A percentile compares a stretch with the other conserved stretches of the same genome.
Evolutionary conservation across 1,284 basidiomycete genomes (phyloP).

Genomic region (Cutaneotrichosporon cavernicola): DNA sequence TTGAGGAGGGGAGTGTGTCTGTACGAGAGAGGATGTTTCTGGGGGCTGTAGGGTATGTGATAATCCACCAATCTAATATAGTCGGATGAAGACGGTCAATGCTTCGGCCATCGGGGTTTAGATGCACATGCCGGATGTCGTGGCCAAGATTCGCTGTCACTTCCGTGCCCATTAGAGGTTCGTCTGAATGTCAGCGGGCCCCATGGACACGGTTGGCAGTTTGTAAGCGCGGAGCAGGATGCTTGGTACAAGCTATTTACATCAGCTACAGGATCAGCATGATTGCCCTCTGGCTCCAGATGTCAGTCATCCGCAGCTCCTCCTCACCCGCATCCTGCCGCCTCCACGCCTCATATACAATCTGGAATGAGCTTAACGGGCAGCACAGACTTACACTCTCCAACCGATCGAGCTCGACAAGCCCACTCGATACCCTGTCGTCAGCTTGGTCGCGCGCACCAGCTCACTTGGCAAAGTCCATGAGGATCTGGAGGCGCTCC

Average conservation of each 20-base stretch:
- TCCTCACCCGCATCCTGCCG: slow-evolving; percentile 13
- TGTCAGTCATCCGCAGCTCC: slow-evolving; percentile 17
- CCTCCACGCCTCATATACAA: slow-evolving; percentile 23
- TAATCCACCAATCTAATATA: not conserved
- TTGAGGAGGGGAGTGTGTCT: not conserved
- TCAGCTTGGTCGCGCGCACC: not conserved
- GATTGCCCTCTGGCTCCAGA: slow-evolving; percentile 14
- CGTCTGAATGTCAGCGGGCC: too few relatives aligned
- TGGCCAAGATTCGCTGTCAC: too few relatives aligned
- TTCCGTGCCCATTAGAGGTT: too few relatives aligned
- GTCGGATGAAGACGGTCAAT: not conserved
- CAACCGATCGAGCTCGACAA: slow-evolving; percentile 16
- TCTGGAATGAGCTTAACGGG: slow-evolving; percentile 8
- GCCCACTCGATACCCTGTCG: slow-evolving; percentile 13
- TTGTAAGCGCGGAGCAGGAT: too few relatives aligned
- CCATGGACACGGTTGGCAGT: too few relatives aligned
- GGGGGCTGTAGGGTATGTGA: not conserved
- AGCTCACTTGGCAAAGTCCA: slow-evolving; percentile 24
- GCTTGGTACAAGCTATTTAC: not conserved
- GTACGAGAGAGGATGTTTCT: slow-evolving; percentile 2
- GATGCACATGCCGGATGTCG: too few relatives aligned
- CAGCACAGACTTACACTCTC: slow-evolving; percentile 12
- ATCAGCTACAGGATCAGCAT: slow-evolving; percentile 21
- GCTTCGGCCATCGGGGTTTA: too few relatives aligned
- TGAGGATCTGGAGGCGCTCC: slow-evolving; percentile 18